Evolutionary conservation across 192 early-diverging fungal species (phyloP), one percentile per base, ranked within the genome.

Genomic region (Polychytrium aggregatum): DNA sequence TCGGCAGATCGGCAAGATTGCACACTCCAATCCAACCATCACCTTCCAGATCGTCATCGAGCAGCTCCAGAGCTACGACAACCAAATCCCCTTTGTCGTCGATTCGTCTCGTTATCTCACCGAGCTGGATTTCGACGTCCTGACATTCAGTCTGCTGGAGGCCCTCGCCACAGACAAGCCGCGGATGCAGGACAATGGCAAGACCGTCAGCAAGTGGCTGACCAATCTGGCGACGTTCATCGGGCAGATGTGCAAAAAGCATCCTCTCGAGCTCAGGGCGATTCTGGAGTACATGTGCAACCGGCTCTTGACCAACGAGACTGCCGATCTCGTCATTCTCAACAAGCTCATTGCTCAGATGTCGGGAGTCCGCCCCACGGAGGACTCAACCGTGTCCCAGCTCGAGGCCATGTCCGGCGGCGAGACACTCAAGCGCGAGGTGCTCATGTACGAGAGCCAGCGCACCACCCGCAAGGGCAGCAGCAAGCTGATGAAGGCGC

Each of bases 91-190:
- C 7, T 62, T 67, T 0, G 64, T 91, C 38, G 88, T 86, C 0
- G 88, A 91, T 30, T 76, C 79, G n/a, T 78, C 78, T 37, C 64
- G 75, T 18, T 87, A 89, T 53, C 52, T 91, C 27, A 77, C 79
- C 16, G 62, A 76, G 3, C 74, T 91, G 26, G 71, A 74, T 11
- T 83, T 85, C 29, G 88, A 91, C 51, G 77, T 89, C 17, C 55
- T 89, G 18, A 63, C 57, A 0, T 89, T 79, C 44, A 55, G 69
- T 8, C 55, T 91, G 22, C 57, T 90, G 18, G 85, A 84, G 25
- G 74, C 73, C 3, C 60, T 89, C 17, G 63, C 82, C 8, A 55
- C 59, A 3, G 55, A 49, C 8, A 79, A 81, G 20, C 52, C 59
- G 22, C 74, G 78, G 24, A 53, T 85, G 21, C 78, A 84, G 26